Percentiles rank a stretch among this genome's conserved stretches.
Evolutionary conservation across 805 yeast species (phyloP).

Genomic region (Candida jianshihensis): DNA sequence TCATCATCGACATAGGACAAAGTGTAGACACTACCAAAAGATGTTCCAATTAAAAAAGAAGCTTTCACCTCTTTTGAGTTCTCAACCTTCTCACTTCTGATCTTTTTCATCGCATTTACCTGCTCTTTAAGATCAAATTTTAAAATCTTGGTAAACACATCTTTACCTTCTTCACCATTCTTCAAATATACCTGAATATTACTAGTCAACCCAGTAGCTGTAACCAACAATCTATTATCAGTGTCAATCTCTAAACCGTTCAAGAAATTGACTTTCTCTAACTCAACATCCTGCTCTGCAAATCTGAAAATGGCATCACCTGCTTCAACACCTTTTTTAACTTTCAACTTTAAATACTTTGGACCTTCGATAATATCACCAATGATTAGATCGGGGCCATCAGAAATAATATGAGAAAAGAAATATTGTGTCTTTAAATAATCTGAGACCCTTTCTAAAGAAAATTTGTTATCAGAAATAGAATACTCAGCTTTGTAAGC

Average conservation of each 20-base stretch:
- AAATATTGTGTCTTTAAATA: constrained; percentile 8
- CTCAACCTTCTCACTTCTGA: not conserved
- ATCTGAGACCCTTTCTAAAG: constrained; percentile 20
- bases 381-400: constrained; percentile 15
- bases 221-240: not conserved
- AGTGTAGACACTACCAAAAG: not conserved
- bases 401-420: constrained; percentile 10
- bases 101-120: constrained; percentile 17
- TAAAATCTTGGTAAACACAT: constrained; percentile 3
- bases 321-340: constrained; percentile 5
- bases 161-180: not conserved
- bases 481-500: constrained; percentile 27
- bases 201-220: not conserved
- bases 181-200: not conserved
- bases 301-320: constrained; percentile 11
- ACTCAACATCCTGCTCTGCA: constrained; percentile 2
- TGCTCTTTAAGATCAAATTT: constrained; percentile 18
- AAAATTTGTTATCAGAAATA: constrained; percentile 27
- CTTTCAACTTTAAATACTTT: constrained; percentile 7
- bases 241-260: constrained; percentile 11
- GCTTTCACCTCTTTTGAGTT: not conserved
- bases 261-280: constrained; percentile 8
- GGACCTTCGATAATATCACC: constrained; percentile 15
- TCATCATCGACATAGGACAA: not conserved
- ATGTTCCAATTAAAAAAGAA: not conserved